Percentiles rank a stretch among this genome's conserved stretches.
These are phyloP conservation scores for Cladosporium sp. DNA, from an alignment of 2,329 filamentous ascomycete genomes.

Conservation along the genomic window DNA sequence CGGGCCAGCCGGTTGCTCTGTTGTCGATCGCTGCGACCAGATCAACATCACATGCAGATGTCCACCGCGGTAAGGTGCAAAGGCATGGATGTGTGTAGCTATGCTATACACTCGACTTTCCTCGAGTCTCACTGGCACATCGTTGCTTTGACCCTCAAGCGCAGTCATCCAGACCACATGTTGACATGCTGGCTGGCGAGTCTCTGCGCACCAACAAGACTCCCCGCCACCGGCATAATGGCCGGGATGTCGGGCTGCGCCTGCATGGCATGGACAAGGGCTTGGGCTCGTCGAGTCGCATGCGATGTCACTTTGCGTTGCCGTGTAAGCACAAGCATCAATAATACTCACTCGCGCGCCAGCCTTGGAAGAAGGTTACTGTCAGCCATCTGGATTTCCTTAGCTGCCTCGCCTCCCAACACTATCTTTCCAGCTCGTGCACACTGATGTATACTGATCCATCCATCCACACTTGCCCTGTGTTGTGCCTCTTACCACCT, in stretches of 20 bases:
- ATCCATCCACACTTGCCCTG: background rate
- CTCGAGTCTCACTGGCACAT: no score
- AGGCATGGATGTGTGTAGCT: background rate
- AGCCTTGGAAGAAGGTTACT: background rate
- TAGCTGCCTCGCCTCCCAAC: background rate
- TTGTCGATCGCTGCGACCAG: background rate
- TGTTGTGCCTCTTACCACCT: background rate
- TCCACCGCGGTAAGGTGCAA: background rate
- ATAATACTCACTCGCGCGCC: background rate
- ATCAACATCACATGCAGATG: background rate
- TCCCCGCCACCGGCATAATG: background rate
- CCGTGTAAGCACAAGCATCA: background rate
- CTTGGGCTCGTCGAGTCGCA: background rate
- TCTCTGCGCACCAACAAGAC: no score
- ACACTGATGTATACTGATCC: background rate
- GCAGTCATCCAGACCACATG: no score
- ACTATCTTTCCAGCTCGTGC: background rate
- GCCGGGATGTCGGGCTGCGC: background rate
- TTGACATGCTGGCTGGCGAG: no score
- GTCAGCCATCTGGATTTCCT: constrained; percentile 3
- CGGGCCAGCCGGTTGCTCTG: no score
- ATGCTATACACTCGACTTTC: no score
- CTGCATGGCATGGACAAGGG: background rate
- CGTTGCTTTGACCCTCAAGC: no score
- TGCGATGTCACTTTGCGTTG: background rate